Evolutionary conservation across 78 protist genomes (phyloP), one percentile per base, ranked within the genome.

Genomic region (Polysphondylium violaceum): DNA sequence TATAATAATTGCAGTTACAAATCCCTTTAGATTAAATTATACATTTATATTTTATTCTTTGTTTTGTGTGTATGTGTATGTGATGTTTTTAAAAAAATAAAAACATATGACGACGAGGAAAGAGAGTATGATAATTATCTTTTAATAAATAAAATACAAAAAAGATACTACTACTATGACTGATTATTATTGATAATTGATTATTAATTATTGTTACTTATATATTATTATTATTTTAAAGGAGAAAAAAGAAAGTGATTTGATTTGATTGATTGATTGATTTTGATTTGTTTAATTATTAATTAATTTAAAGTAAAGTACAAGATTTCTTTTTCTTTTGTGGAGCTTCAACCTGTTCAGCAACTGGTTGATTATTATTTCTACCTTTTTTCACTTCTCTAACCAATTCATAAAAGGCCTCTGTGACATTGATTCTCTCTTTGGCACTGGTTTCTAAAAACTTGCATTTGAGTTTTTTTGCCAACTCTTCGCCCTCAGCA

Each of bases 381-480:
- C 86, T 36, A 17, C 77, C 53, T 41, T 67, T 73, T 38, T 87
- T 87, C 11, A 87, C 76, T 38, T 87, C 93, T 61, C 79, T 87
- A 17, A 87, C 93, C 41, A 87, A 41, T 69, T 87, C 93, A 40
- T 87, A 74, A 64, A 87, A 87, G 21, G 93, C 72, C 50, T 87
- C 93, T 9, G 83, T 33, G 5, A 87, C 93, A 33, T 87, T 87
- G 33, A 87, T 71, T 74, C 76, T 73, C 7, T 75, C 86, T 64
- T 87, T 87, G 29, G 93, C 93, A 19, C 71, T 50, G 35, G 94
- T 76, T 44, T 87, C 93, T 25, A 87, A 76, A 40, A 87, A 87
- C 41, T 87, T 87, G 33, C 93, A 87, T 33, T 76, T 76, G 43
- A 87, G n/a, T 23, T 87, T 87, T 36, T 67, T 87, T 59, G 94